Conservation (phyloP, 371 early-diverging fungal genomes). For the Haplosporangium sp. region DNA sequence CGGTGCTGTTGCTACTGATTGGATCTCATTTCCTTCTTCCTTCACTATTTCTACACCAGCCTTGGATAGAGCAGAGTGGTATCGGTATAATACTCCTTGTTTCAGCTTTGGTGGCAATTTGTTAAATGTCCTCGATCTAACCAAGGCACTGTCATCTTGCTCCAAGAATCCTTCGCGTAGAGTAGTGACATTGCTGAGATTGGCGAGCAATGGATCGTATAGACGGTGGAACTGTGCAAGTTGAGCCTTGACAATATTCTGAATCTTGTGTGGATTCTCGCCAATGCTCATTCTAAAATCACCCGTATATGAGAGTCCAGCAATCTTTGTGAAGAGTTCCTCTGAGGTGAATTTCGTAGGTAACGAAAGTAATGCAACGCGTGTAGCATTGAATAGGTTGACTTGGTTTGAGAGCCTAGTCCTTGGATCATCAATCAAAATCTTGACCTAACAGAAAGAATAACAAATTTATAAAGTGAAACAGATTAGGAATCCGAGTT, state of each 20-base stretch:
- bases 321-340: slow-evolving; percentile 88
- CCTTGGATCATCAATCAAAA: slow-evolving; percentile 89
- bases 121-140: slow-evolving; percentile 45
- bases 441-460: slow-evolving; percentile 66
- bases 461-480: background rate
- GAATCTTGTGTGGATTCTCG: slow-evolving; percentile 95
- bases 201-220: slow-evolving; percentile 84
- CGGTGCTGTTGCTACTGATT: slow-evolving; percentile 58
- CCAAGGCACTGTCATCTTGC: slow-evolving; percentile 38
- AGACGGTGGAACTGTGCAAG: slow-evolving; percentile 80
- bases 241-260: slow-evolving; percentile 92
- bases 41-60: slow-evolving; percentile 59
- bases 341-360: slow-evolving; percentile 86
- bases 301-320: slow-evolving; percentile 89
- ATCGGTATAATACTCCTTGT: slow-evolving; percentile 48
- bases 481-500: background rate
- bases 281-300: slow-evolving; percentile 94
- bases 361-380: slow-evolving; percentile 86
- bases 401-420: slow-evolving; percentile 87
- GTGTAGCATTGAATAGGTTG: slow-evolving; percentile 88
- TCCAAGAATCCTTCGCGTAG: slow-evolving; percentile 69
- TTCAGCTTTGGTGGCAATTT: slow-evolving; percentile 50
- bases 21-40: slow-evolving; percentile 42
- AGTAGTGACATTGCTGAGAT: slow-evolving; percentile 79
- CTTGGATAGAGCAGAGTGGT: slow-evolving; percentile 57